Evolutionary conservation across 371 early-diverging fungal species (phyloP), one percentile per base, ranked within the genome.

Genomic region (Apophysomyces trapeziformis): DNA sequence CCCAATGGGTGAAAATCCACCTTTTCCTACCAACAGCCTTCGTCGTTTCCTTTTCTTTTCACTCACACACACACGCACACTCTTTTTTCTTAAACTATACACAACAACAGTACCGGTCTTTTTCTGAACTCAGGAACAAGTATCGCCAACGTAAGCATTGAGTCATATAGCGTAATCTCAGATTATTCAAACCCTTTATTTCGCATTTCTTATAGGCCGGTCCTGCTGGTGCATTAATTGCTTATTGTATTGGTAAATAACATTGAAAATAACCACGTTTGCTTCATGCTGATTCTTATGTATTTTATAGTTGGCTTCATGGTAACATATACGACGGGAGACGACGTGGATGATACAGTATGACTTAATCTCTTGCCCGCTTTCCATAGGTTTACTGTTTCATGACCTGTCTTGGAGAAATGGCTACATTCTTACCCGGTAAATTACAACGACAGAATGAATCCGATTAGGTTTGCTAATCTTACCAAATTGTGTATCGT

Each of bases 101-200:
- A 26, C 32, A 26, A 26, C 32, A 26, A 39, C 58, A 92, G 93
- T 62, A 96, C 95, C 38, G 96, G 96, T 58, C 78, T 96, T 13
- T 96, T 95, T 77, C 80, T 96, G 63, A 93, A 88, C 37, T 92
- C 93, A 61, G 96, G 95, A 38, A 69, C 79, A 13, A 87, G 90
- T 9, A 87, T 96, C 58, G 77, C 83, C 14, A 44, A 46, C 46
- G 80, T 80, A 72, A 64, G 59, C 63, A 39, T 35, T 58, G 32
- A 0, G 44, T 32, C 45, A 36, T 16, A 18, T 38, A 39, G 35
- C 18, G 14, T 26, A 38, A 54, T 2, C 12, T 63, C 57, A 35
- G 12, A 6, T 43, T 21, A 18, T 26, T 26, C 32, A 3, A 26
- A 26, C 32, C 32, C 32, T 26, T 26, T 26, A 3, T 26, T 3